phyloP scores from a whole-genome alignment of 768 basidiomycete genomes.

The Tubosaeta sp. region DNA sequence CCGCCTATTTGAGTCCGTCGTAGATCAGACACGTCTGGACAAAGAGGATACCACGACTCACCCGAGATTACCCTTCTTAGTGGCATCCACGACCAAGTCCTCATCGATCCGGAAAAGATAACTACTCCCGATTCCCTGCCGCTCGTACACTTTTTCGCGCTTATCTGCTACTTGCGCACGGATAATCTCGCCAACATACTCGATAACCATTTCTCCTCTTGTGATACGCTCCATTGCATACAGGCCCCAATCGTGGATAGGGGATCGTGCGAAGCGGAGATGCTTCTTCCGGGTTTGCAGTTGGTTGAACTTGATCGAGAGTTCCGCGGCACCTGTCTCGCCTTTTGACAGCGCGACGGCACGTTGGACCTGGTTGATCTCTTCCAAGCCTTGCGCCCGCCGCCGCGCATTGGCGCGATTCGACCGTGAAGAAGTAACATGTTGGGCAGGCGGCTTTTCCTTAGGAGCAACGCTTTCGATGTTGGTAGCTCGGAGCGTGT shows the following conservation, averaged over 20 bases:
- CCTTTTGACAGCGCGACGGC: constrained; percentile 73
- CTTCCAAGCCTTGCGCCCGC: constrained; percentile 88
- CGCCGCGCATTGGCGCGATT: constrained; percentile 91
- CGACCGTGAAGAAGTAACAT: constrained; percentile 73
- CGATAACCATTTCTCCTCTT: constrained; percentile 97
- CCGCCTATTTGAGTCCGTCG: constrained; percentile 49
- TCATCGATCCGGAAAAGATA: constrained; percentile 98
- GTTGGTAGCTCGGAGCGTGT: constrained; percentile 56
- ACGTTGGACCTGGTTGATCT: constrained; percentile 87
- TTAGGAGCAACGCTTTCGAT: constrained; percentile 39
- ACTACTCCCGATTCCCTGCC: constrained; percentile 96
- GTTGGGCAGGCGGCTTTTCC: constrained; percentile 44
- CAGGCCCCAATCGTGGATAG: constrained; percentile 97
- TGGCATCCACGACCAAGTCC: constrained; percentile 96
- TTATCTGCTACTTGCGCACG: constrained; percentile 94
- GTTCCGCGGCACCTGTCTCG: constrained; percentile 63
- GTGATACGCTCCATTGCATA: constrained; percentile 97
- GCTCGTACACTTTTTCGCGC: constrained; percentile 94
- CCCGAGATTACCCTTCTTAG: constrained; percentile 99
- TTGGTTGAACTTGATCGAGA: constrained; percentile 97
- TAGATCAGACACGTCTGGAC: constrained; percentile 10
- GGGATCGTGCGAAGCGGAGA: constrained; percentile 87
- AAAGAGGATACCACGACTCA: constrained; percentile 36
- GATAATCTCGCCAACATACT: constrained; percentile 98
- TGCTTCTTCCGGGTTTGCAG: constrained; percentile 98